Evolutionary conservation across 345 rosid species (phyloP).

Genomic region (Turnera subulata): DNA sequence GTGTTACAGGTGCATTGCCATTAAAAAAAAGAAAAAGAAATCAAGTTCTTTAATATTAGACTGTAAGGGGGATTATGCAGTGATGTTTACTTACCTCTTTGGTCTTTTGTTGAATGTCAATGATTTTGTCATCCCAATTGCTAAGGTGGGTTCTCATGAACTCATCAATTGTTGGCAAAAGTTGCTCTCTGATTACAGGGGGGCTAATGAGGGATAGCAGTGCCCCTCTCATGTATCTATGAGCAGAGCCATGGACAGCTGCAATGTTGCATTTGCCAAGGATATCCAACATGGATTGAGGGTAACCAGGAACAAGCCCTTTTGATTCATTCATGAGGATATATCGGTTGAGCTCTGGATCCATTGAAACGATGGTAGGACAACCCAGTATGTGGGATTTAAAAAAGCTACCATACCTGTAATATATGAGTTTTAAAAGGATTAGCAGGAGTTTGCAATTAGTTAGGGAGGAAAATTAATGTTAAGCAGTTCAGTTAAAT

Average conservation of each 20-base stretch:
- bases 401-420: conserved; percentile 72
- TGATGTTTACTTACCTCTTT: conserved; percentile 47
- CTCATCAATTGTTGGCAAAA: conserved; percentile 54
- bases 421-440: not conserved
- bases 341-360: conserved; percentile 73
- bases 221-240: conserved; percentile 66
- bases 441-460: not conserved
- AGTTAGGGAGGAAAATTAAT: not conserved
- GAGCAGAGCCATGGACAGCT: conserved; percentile 73
- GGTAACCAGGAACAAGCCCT: conserved; percentile 90
- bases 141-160: conserved; percentile 55
- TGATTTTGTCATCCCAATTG: conserved; percentile 43
- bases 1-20: not conserved
- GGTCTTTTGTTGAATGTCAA: conserved; percentile 74
- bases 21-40: not conserved
- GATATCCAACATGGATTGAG: conserved; percentile 80
- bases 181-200: conserved; percentile 47
- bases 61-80: no score
- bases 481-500: not conserved
- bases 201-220: conserved; percentile 60
- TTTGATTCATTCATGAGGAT: conserved; percentile 74
- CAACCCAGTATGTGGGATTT: conserved; percentile 84
- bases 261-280: conserved; percentile 72
- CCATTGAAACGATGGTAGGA: conserved; percentile 75
- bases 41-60: no score